Evolutionary conservation across 2,329 filamentous ascomycete species (phyloP).

Genomic region (Hirsutella rhossiliensis): DNA sequence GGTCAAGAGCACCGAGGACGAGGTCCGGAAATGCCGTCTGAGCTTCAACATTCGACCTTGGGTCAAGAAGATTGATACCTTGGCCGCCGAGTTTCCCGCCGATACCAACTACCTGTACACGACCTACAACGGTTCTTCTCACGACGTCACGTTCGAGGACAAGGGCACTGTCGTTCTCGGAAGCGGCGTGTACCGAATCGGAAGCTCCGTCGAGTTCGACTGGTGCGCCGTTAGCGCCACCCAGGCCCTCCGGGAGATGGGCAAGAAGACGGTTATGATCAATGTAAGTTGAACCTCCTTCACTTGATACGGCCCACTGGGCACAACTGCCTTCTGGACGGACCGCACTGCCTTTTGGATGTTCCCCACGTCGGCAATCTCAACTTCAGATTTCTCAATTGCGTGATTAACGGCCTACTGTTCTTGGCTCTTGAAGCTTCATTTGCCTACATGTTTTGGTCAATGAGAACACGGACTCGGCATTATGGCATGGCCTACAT

Average conservation of each 20-base stretch:
- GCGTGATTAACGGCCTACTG: too few species aligned
- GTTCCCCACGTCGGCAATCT: too few species aligned
- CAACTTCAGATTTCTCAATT: too few species aligned
- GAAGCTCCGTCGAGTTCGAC: conserved; percentile 95
- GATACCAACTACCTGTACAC: conserved; percentile 95
- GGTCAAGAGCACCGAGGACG: conserved; percentile 76
- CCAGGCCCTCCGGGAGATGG: conserved; percentile 69
- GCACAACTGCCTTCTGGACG: too few species aligned
- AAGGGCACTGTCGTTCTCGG: conserved; percentile 83
- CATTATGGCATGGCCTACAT: too few species aligned
- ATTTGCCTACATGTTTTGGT: too few species aligned
- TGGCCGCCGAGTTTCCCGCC: conserved; percentile 92
- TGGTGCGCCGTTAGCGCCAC: conserved; percentile 95
- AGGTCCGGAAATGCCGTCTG: conserved; percentile 75
- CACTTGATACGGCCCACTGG: too few species aligned
- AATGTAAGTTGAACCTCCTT: conserved; percentile 43
- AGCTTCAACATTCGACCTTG: conserved; percentile 84
- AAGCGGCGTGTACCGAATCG: conserved; percentile 94
- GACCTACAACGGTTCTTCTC: conserved; percentile 89
- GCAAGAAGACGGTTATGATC: conserved; percentile 97
- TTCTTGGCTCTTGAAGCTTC: too few species aligned
- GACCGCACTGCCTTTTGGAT: too few species aligned
- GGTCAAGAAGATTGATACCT: conserved; percentile 97
- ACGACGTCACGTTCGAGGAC: conserved; percentile 90
- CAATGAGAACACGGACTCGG: too few species aligned